phyloP scores from a whole-genome alignment of 2,329 filamentous ascomycete species.

The Ceratocystis eucalypticola region DNA sequence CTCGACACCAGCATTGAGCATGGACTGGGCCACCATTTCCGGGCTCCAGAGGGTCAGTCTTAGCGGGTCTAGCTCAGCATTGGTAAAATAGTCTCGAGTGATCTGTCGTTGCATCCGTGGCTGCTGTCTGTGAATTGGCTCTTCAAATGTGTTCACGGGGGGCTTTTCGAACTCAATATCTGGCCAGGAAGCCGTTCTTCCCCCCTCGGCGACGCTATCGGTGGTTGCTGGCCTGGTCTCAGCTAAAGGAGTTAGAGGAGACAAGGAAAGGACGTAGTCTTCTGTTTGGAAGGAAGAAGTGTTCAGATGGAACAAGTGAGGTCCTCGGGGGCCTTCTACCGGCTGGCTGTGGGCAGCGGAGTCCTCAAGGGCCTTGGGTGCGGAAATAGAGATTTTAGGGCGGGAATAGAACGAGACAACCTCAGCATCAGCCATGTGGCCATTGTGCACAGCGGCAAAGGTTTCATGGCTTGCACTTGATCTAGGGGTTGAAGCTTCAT shows the following conservation, averaged over 20 bases:
- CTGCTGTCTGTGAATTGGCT: background rate
- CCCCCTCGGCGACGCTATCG: background rate
- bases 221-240: background rate
- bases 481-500: constrained; percentile 67
- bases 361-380: constrained; percentile 1
- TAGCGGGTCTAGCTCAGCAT: constrained; percentile 43
- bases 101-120: background rate
- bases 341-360: constrained; percentile 35
- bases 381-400: constrained; percentile 25
- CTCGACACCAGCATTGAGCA: constrained; percentile 74
- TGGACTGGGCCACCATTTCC: constrained; percentile 69
- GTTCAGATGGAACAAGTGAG: constrained; percentile 71
- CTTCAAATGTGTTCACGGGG: background rate
- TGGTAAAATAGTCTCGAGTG: constrained; percentile 37
- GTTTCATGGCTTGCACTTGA: constrained; percentile 42
- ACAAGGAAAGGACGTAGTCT: constrained; percentile 50
- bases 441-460: constrained; percentile 2
- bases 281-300: constrained; percentile 40
- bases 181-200: constrained; percentile 26
- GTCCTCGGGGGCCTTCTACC: constrained; percentile 68
- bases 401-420: constrained; percentile 44
- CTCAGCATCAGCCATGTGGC: constrained; percentile 28
- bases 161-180: constrained; percentile 14
- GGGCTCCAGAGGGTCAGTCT: constrained; percentile 56
- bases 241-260: constrained; percentile 49